Percentiles rank a stretch among this genome's conserved stretches.
These are phyloP conservation scores for Didymellaceae sp. DNA, from an alignment of 2,329 filamentous ascomycete species.

Conservation along the genomic window DNA sequence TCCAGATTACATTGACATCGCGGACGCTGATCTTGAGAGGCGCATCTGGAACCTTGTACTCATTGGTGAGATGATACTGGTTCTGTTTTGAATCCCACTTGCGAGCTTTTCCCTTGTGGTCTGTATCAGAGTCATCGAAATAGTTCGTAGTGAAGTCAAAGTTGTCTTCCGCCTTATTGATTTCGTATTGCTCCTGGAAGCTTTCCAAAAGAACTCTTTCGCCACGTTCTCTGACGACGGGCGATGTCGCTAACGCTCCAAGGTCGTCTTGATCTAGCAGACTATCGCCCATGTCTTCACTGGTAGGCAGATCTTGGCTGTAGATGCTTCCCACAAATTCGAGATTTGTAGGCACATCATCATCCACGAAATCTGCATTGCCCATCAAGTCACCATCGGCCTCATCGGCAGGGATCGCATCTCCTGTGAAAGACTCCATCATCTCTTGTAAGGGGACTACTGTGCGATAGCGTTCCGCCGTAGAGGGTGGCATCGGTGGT, in stretches of 20 bases:
- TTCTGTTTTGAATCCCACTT: conserved; percentile 82
- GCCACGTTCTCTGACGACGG: conserved; percentile 40
- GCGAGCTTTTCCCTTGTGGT: conserved; percentile 71
- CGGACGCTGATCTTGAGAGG: conserved; percentile 80
- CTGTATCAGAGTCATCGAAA: conserved; percentile 67
- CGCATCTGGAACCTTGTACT: conserved; percentile 66
- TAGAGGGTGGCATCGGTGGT: conserved; percentile 82
- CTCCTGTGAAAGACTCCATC: conserved; percentile 86
- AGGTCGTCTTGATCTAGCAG: conserved; percentile 51
- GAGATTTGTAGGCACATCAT: conserved; percentile 50
- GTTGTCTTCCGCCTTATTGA: conserved; percentile 64
- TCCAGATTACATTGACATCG: conserved; percentile 95
- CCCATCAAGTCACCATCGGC: conserved; percentile 58
- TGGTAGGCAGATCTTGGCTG: conserved; percentile 51
- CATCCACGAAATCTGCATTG: conserved; percentile 47
- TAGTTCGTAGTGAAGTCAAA: conserved; percentile 79
- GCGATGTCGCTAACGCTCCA: conserved; percentile 43
- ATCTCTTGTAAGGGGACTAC: conserved; percentile 87
- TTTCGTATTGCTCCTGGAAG: conserved; percentile 61
- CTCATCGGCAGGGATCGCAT: conserved; percentile 72
- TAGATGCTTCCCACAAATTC: conserved; percentile 64
- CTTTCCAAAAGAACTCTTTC: conserved; percentile 54
- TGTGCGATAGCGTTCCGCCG: conserved; percentile 84
- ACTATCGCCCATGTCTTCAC: conserved; percentile 52
- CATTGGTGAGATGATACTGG: conserved; percentile 71